Evolutionary conservation across 129 eudicot genomes (phyloP).

Genomic region (Artemisia argyi): DNA sequence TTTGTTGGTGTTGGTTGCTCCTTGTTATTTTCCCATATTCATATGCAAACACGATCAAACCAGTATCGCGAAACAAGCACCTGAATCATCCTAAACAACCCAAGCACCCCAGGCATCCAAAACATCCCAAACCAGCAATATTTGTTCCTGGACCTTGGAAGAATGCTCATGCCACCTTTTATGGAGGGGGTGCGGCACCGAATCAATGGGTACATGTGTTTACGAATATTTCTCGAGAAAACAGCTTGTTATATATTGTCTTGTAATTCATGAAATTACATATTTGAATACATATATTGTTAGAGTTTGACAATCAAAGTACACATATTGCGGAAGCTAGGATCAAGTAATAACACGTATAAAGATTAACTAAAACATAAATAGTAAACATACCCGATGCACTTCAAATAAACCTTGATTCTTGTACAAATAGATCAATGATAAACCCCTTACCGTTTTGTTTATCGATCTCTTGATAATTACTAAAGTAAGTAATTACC

Average conservation of each 20-base stretch:
- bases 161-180: conserved; percentile 62
- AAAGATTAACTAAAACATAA: too few relatives aligned
- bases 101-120: neutral
- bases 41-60: conserved; percentile 6
- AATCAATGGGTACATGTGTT: conserved; percentile 35
- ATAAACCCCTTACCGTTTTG: too few relatives aligned
- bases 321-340: too few relatives aligned
- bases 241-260: neutral
- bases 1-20: conserved; percentile 21
- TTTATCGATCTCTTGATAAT: too few relatives aligned
- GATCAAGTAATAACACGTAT: too few relatives aligned
- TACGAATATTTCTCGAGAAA: neutral
- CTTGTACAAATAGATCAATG: too few relatives aligned
- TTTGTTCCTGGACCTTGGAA: conserved; percentile 47
- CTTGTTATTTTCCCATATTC: conserved; percentile 16
- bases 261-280: neutral
- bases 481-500: too few relatives aligned
- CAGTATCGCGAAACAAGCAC: neutral
- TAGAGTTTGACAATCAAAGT: too few relatives aligned
- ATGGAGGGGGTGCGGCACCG: conserved; percentile 50
- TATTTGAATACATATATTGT: neutral
- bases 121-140: neutral
- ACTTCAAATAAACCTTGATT: too few relatives aligned
- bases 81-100: conserved; percentile 8
- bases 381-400: too few relatives aligned